These are phyloP conservation scores for Farysia itapuensis DNA, from an alignment of 1,284 basidiomycete genomes.

Conservation along the genomic window DNA sequence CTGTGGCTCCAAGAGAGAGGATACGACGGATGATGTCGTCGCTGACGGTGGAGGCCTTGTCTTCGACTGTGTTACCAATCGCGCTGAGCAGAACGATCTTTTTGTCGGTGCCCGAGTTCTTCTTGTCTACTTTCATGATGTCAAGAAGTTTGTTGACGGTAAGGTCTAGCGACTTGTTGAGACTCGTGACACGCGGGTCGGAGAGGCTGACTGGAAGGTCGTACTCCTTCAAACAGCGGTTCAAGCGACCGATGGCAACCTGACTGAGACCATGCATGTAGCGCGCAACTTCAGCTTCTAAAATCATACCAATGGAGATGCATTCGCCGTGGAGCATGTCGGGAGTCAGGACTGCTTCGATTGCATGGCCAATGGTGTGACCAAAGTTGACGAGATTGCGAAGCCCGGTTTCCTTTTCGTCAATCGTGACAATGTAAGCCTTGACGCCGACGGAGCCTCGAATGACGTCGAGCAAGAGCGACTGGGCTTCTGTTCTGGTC, in stretches of 20 bases:
- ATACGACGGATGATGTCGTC: slow-evolving; percentile 51
- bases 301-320: slow-evolving; percentile 58
- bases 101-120: slow-evolving; percentile 84
- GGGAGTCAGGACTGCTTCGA: slow-evolving; percentile 58
- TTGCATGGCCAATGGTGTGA: slow-evolving; percentile 58
- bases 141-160: slow-evolving; percentile 82
- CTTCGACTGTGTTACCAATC: slow-evolving; percentile 90
- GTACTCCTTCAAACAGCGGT: slow-evolving; percentile 53
- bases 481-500: slow-evolving; percentile 52
- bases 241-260: slow-evolving; percentile 53
- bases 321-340: slow-evolving; percentile 59
- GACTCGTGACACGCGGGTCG: slow-evolving; percentile 62
- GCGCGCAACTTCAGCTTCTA: slow-evolving; percentile 57
- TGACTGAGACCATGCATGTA: slow-evolving; percentile 53
- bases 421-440: slow-evolving; percentile 58
- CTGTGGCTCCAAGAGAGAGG: slow-evolving; percentile 68
- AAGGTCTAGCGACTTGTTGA: slow-evolving; percentile 71
- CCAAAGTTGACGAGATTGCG: slow-evolving; percentile 60
- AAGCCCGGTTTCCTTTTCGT: slow-evolving; percentile 59
- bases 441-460: slow-evolving; percentile 59
- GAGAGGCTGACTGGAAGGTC: slow-evolving; percentile 51
- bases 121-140: slow-evolving; percentile 93
- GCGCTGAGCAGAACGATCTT: slow-evolving; percentile 88
- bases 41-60: slow-evolving; percentile 80
- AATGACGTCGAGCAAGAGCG: slow-evolving; percentile 57